Conservation (phyloP, 352 stramenopile genomes). For the Phytophthora brassicae region DNA sequence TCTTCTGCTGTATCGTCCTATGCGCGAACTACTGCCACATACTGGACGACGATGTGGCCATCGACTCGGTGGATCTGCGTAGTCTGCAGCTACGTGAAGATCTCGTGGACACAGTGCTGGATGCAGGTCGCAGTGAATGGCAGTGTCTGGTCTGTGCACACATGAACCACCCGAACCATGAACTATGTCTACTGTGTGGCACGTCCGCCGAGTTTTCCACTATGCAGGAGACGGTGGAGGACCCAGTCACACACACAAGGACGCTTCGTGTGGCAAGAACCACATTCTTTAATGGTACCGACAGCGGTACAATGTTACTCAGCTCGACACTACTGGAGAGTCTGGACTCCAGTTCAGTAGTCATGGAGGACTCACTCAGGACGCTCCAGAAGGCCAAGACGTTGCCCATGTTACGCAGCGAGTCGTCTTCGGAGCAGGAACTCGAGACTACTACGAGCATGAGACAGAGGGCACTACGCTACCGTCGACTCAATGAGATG, state of each 20-base stretch:
- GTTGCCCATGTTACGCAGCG: constrained; percentile 29
- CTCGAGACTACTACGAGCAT: constrained; percentile 40
- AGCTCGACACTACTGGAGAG: constrained; percentile 36
- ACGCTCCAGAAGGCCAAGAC: constrained; percentile 35
- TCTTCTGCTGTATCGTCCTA: constrained; percentile 50
- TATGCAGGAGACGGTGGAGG: constrained; percentile 41
- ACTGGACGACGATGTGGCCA: constrained; percentile 41
- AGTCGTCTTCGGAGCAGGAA: constrained; percentile 21
- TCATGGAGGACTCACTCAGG: constrained; percentile 10
- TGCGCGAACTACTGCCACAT: constrained; percentile 42
- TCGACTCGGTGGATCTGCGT: constrained; percentile 57
- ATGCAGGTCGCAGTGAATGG: constrained; percentile 64
- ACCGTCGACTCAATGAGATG: constrained; percentile 68
- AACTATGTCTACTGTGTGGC: constrained; percentile 61
- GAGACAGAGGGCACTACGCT: constrained; percentile 58
- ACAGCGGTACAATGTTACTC: constrained; percentile 35
- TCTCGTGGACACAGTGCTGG: constrained; percentile 64
- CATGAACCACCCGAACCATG: constrained; percentile 72
- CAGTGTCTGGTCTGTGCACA: constrained; percentile 76
- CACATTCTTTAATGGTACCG: constrained; percentile 30
- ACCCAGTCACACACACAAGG: constrained; percentile 13
- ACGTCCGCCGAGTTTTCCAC: constrained; percentile 58
- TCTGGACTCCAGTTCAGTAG: constrained; percentile 11
- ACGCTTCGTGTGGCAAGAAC: constrained; percentile 26
- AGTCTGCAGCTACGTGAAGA: constrained; percentile 62